phyloP scores from a whole-genome alignment of 208 protist genomes.

The Novymonas esmeraldas region DNA sequence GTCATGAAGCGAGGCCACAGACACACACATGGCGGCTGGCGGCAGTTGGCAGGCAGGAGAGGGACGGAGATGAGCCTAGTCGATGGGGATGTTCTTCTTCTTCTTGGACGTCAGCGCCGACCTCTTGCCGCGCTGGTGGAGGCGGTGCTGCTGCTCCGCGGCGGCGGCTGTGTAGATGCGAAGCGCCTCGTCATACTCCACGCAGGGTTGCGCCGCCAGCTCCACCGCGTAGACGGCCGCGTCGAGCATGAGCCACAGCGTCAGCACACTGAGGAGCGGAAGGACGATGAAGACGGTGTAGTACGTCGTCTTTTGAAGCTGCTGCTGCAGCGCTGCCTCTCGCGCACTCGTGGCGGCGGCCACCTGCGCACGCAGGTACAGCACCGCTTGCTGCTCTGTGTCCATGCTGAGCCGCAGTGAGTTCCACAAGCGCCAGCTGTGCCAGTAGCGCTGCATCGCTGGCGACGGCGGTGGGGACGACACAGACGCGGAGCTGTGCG shows the following conservation, averaged over 20 bases:
- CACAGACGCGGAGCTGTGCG: no score
- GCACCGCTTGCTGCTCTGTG: conserved; percentile 11
- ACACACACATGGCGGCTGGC: no score
- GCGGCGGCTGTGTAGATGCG: conserved; percentile 7
- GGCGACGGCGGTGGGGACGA: neutral
- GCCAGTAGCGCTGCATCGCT: conserved; percentile 24
- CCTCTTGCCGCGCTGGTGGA: neutral
- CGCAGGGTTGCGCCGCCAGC: conserved; percentile 26
- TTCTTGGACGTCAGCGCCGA: neutral
- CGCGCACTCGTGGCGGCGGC: conserved; percentile 17
- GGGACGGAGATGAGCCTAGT: neutral
- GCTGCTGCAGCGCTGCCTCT: conserved; percentile 11
- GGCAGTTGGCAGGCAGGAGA: no score
- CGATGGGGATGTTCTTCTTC: conserved; percentile 7
- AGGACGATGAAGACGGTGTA: conserved; percentile 32
- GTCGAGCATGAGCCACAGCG: conserved; percentile 29
- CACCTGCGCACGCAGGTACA: conserved; percentile 10
- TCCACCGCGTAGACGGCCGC: conserved; percentile 27
- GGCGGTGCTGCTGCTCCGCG: conserved; percentile 3
- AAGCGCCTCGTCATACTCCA: conserved; percentile 41
- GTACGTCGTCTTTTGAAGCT: conserved; percentile 20
- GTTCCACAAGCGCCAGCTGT: conserved; percentile 25
- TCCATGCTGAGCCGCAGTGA: conserved; percentile 11
- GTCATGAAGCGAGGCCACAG: no score
- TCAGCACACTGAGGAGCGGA: conserved; percentile 34